Conservation (phyloP, 1,284 basidiomycete genomes). For the Irpex rosettiformis region DNA sequence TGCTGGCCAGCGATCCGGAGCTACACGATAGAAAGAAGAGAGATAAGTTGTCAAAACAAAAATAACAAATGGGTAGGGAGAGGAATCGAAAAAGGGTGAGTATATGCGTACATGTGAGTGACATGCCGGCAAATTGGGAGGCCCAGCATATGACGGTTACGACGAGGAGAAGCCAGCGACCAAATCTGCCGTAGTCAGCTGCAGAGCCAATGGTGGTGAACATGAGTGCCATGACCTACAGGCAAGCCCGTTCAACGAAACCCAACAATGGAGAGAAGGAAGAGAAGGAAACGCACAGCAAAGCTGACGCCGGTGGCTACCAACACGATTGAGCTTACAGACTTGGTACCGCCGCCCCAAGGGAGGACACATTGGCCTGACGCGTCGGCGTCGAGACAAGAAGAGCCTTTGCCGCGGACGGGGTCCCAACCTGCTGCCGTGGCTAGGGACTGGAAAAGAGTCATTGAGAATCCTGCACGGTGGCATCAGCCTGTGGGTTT, state of each 20-base stretch:
- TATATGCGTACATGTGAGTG: conserved; percentile 50
- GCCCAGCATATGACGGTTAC: conserved; percentile 78
- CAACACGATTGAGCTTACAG: conserved; percentile 71
- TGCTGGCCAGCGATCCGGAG: conserved; percentile 65
- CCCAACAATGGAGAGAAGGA: background rate
- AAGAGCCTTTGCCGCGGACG: conserved; percentile 58
- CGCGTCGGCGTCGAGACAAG: conserved; percentile 47
- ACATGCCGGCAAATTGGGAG: conserved; percentile 75
- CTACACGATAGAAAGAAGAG: conserved; percentile 29
- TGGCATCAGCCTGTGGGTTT: background rate
- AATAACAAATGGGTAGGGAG: too few relatives aligned
- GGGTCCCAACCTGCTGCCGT: conserved; percentile 69
- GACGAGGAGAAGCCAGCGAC: conserved; percentile 70
- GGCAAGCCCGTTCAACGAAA: background rate
- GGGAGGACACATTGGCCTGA: conserved; percentile 74
- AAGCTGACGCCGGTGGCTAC: conserved; percentile 77
- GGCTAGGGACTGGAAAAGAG: conserved; percentile 71
- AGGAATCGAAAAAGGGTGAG: conserved; percentile 11
- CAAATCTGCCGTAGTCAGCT: conserved; percentile 79
- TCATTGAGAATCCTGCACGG: conserved; percentile 54
- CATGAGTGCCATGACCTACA: conserved; percentile 65
- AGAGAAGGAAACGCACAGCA: conserved; percentile 42
- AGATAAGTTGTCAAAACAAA: too few relatives aligned
- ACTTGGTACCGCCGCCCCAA: conserved; percentile 65
- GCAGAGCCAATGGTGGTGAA: conserved; percentile 82